Conservation (phyloP, 2,329 filamentous ascomycete genomes). For the Calonectria pseudoturangicola region DNA sequence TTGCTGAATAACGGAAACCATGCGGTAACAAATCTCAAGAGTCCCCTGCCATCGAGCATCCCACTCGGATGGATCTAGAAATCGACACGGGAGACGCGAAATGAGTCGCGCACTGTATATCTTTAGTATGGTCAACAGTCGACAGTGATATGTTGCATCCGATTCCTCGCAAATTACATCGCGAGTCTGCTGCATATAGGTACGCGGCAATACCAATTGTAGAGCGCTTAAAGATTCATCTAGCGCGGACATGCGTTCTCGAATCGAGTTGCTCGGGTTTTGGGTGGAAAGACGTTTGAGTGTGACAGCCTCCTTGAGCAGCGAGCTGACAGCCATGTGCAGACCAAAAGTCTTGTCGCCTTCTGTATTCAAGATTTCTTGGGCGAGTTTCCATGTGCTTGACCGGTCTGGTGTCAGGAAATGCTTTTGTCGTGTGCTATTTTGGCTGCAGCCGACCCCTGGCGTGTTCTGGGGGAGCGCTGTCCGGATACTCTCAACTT, state of each 20-base stretch:
- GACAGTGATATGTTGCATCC: background rate
- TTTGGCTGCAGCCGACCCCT: background rate
- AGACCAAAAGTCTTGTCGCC: background rate
- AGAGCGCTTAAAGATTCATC: background rate
- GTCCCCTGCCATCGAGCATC: background rate
- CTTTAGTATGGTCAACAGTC: background rate
- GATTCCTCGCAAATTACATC: background rate
- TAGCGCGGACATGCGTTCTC: background rate
- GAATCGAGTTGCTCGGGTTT: background rate
- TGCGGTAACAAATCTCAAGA: slow-evolving; percentile 14
- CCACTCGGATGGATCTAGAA: background rate
- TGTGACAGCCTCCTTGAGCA: background rate
- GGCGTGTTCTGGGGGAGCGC: background rate
- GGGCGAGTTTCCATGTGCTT: background rate
- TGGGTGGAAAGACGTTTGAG: background rate
- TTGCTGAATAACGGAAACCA: slow-evolving; percentile 3
- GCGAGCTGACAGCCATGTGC: background rate
- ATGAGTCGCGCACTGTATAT: slow-evolving; percentile 3
- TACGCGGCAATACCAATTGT: background rate
- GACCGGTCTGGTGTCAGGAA: background rate
- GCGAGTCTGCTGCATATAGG: slow-evolving; percentile 1
- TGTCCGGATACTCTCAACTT: background rate
- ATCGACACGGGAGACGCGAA: background rate
- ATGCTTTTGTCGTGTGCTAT: background rate
- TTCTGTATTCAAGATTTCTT: background rate